phyloP scores from a whole-genome alignment of 176 grass and related monocot species.

The Puya raimondii region DNA sequence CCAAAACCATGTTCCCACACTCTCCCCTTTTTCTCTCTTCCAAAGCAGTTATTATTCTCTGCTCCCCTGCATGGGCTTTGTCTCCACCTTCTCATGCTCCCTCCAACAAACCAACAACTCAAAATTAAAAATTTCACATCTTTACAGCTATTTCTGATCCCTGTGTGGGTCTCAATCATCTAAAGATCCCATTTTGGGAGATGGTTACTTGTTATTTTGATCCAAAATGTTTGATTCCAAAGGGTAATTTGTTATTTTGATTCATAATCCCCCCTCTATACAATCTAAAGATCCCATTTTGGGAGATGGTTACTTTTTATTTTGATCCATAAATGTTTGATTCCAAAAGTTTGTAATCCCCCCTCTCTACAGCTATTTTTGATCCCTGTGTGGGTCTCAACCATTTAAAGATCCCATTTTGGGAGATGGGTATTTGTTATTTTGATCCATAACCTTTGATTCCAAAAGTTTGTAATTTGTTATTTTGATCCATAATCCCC shows the following conservation, averaged over 20 bases:
- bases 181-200: slow-evolving; percentile 25
- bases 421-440: neutral
- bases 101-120: neutral
- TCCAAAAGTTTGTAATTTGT: slow-evolving; percentile 14
- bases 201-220: neutral
- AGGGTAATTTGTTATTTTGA: neutral
- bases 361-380: neutral
- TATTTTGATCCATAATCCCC: neutral
- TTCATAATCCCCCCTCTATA: too few relatives aligned
- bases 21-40: neutral
- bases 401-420: slow-evolving; percentile 24
- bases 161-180: slow-evolving; percentile 6
- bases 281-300: slow-evolving; percentile 23
- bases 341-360: neutral
- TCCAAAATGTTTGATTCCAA: slow-evolving; percentile 4
- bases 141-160: slow-evolving; percentile 17
- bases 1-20: neutral
- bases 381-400: slow-evolving; percentile 23
- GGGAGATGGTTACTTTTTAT: neutral
- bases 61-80: neutral
- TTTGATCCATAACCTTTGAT: slow-evolving; percentile 1
- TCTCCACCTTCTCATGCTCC: neutral
- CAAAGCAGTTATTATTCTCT: neutral
- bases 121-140: neutral
- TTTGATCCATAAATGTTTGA: neutral